Conservation (phyloP, 1,284 basidiomycete species). For the Malassezia sympodialis region DNA sequence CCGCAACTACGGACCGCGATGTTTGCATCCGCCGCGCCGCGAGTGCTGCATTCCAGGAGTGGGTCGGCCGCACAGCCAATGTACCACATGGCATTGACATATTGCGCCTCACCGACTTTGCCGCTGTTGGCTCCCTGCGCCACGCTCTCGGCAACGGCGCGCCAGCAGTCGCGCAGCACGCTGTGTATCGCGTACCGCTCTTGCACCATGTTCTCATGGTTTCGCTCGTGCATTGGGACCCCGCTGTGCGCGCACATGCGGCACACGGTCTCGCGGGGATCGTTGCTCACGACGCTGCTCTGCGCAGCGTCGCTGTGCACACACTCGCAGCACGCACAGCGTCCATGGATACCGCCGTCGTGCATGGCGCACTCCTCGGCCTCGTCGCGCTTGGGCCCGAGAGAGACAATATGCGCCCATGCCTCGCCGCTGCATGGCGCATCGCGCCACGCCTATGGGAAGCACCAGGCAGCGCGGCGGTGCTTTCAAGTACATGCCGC, state of each 20-base stretch:
- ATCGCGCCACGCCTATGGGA: background rate
- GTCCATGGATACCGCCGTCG: background rate
- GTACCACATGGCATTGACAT: conserved; percentile 92
- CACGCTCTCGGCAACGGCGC: conserved; percentile 75
- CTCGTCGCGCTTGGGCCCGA: background rate
- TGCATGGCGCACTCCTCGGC: conserved; percentile 12
- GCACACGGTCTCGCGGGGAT: conserved; percentile 65
- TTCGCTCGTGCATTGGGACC: conserved; percentile 81
- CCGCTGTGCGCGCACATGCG: conserved; percentile 66
- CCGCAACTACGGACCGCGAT: conserved; percentile 82
- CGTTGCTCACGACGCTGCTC: conserved; percentile 50
- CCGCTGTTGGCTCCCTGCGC: conserved; percentile 72
- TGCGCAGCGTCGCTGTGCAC: conserved; percentile 39
- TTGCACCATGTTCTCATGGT: conserved; percentile 66
- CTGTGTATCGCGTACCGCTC: conserved; percentile 54
- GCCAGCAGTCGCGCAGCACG: conserved; percentile 71
- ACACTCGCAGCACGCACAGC: background rate
- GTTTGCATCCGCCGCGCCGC: conserved; percentile 90
- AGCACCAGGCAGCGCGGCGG: conserved; percentile 60
- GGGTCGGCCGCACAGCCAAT: conserved; percentile 71
- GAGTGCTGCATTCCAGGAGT: conserved; percentile 94
- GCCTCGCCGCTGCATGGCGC: background rate
- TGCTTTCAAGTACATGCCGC: conserved; percentile 64
- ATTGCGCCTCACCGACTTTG: conserved; percentile 83
- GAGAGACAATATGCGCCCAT: background rate